Base-by-base conservation (phyloP, 495 filamentous ascomycete genomes). In the Umbilicaria muhlenbergii region DNA sequence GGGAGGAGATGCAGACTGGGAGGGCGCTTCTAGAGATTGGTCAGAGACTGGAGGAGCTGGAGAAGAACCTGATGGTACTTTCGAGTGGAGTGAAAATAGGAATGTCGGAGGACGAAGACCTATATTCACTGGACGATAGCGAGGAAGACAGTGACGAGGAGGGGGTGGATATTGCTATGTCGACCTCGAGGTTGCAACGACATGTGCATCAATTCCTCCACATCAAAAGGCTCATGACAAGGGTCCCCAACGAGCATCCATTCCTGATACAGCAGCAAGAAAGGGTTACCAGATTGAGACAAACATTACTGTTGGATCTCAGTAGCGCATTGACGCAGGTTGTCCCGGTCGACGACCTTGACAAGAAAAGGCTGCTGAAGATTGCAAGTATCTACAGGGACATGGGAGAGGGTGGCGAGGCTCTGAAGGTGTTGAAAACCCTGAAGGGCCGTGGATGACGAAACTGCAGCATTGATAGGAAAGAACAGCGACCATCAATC, bases 241-340 rank as follows among this genome's bases (percentile, higher is more conserved):
- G 62, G n/a, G 58, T 79, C 41, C 74, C 73, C 11, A 55, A 60
- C 11, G 62, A 72, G 0, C 80, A 86, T 57, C 81, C 82, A 2
- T 86, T 86, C 52, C 45, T 86, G 21, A 46, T 65, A 32, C 60
- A 64, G 11, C 77, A 81, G 49, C 59, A 72, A 45, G 60, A 67
- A 10, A 64, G 81, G 34, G 57, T 83, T 21, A 54, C 64, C 21
- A 73, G 70, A 53, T 62, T 85, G 32, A 68, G 78, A 49, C 82
- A 84, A 35, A 93, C 87, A 0, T 66, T 96, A 36, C 58, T 96
- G 14, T 63, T 95, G 32, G 89, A 96, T 59, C 63, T 98, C 21
- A 78, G 73, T 43, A 80, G 77, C 2, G 84, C 86, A 1, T 60
- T 92, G 36, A 83, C 83, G 54, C 82, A 88, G 56, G 74, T 77